Percentiles rank a stretch among this genome's conserved stretches.
phyloP scores from a whole-genome alignment of 139 green algal genomes.

The Asterochloris erici region DNA sequence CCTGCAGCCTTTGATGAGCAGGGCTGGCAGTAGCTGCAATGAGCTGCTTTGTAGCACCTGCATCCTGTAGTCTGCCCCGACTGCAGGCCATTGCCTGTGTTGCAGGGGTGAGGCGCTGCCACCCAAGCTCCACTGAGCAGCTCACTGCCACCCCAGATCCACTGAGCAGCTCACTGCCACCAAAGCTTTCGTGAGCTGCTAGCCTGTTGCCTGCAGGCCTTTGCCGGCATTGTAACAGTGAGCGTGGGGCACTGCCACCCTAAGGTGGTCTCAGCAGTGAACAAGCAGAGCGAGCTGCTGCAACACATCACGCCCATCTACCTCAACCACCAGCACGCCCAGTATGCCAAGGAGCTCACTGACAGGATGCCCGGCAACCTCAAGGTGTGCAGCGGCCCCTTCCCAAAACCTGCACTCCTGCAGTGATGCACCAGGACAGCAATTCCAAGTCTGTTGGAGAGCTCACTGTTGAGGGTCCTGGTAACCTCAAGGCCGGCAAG shows the following conservation, averaged over 20 bases:
- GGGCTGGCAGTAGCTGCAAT: too few species aligned
- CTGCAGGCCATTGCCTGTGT: not conserved
- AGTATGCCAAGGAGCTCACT: conserved; percentile 65
- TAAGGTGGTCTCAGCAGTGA: conserved; percentile 41
- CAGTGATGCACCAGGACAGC: too few species aligned
- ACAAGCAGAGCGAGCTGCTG: conserved; percentile 39
- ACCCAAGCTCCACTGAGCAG: too few species aligned
- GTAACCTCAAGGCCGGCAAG: too few species aligned
- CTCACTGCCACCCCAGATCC: too few species aligned
- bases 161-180: too few species aligned
- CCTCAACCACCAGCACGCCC: conserved; percentile 55
- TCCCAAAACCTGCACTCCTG: not conserved
- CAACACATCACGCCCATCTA: conserved; percentile 85
- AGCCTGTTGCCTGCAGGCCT: conserved; percentile 59
- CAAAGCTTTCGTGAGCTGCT: too few species aligned
- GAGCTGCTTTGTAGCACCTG: too few species aligned
- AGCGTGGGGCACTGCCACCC: conserved; percentile 85
- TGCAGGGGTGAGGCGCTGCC: too few species aligned
- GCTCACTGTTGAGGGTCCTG: too few species aligned
- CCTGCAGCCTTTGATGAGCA: too few species aligned
- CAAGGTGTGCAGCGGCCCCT: conserved; percentile 34
- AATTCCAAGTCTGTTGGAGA: too few species aligned
- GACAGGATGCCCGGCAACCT: conserved; percentile 51
- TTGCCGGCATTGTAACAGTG: conserved; percentile 97
- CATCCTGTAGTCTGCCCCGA: not conserved